Percentiles rank a stretch among this genome's conserved stretches.
phyloP scores from a whole-genome alignment of 164 flowering plant species.

The Stephania yunnanensis region DNA sequence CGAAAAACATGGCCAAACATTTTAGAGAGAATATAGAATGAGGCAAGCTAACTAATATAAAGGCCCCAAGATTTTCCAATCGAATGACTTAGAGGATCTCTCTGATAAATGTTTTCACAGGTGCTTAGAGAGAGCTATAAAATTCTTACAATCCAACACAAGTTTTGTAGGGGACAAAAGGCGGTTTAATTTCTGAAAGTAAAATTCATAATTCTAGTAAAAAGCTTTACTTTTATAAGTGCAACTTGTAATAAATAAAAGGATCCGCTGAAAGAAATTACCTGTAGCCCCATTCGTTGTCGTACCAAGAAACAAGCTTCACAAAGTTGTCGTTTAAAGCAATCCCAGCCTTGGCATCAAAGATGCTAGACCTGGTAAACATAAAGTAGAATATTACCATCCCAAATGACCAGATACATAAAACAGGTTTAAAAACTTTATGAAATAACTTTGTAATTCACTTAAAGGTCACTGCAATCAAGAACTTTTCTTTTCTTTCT shows the following conservation, averaged over 20 bases:
- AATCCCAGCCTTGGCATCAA: conserved; percentile 96
- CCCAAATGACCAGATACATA: neutral
- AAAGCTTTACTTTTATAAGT: neutral
- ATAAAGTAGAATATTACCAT: neutral
- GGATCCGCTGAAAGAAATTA: conserved; percentile 12
- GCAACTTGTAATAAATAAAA: neutral
- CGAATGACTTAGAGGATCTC: too few species aligned
- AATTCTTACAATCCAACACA: neutral
- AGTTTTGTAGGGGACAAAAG: neutral
- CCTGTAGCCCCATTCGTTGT: conserved; percentile 97
- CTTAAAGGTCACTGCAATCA: too few species aligned
- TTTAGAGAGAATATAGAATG: neutral
- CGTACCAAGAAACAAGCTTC: conserved; percentile 88
- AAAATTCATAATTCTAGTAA: neutral
- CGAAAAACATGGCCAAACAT: neutral
- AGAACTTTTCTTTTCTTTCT: too few species aligned
- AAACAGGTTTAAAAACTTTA: neutral
- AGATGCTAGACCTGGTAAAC: conserved; percentile 77
- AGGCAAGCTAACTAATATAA: too few species aligned
- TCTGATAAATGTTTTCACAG: too few species aligned
- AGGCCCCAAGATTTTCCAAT: too few species aligned
- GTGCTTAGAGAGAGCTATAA: too few species aligned
- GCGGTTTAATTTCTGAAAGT: neutral
- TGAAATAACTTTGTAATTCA: too few species aligned
- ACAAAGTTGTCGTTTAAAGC: conserved; percentile 71